Evolutionary conservation across 2,329 filamentous ascomycete genomes (phyloP).

Genomic region (Elsinoe australis): DNA sequence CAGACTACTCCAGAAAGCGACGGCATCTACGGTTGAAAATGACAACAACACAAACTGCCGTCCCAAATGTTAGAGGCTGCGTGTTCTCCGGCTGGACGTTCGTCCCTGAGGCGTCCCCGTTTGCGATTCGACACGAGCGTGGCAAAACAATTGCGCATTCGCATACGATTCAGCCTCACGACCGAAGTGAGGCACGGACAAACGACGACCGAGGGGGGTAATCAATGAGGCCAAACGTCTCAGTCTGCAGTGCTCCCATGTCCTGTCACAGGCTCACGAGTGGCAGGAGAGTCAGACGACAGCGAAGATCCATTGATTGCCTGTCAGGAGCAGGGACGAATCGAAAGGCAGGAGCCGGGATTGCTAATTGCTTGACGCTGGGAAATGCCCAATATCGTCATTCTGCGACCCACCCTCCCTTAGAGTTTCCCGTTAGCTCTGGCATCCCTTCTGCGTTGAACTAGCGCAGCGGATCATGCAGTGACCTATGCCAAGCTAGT

Average conservation of each 20-base stretch:
- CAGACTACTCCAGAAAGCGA: not conserved
- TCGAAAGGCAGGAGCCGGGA: not conserved
- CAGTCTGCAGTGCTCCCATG: too few relatives aligned
- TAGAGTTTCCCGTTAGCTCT: too few relatives aligned
- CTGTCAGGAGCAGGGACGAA: not conserved
- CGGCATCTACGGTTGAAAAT: constrained; percentile 2
- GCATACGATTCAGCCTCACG: not conserved
- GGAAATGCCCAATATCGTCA: constrained; percentile 8
- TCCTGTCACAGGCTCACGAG: too few relatives aligned
- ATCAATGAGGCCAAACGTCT: too few relatives aligned
- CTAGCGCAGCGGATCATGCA: not conserved
- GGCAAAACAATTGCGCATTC: not conserved
- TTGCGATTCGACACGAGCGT: not conserved
- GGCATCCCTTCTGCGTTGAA: not conserved
- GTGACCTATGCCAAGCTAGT: not conserved
- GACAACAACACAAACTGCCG: too few relatives aligned
- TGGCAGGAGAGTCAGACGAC: too few relatives aligned
- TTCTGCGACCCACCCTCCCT: too few relatives aligned
- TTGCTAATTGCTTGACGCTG: too few relatives aligned
- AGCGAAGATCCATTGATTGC: too few relatives aligned
- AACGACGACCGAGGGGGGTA: not conserved
- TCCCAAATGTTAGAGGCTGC: too few relatives aligned
- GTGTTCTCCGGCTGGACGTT: too few relatives aligned
- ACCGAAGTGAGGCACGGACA: not conserved
- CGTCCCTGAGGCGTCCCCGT: constrained; percentile 3